Conservation (phyloP, 1,284 basidiomycete genomes). For the Fistulina hepatica region DNA sequence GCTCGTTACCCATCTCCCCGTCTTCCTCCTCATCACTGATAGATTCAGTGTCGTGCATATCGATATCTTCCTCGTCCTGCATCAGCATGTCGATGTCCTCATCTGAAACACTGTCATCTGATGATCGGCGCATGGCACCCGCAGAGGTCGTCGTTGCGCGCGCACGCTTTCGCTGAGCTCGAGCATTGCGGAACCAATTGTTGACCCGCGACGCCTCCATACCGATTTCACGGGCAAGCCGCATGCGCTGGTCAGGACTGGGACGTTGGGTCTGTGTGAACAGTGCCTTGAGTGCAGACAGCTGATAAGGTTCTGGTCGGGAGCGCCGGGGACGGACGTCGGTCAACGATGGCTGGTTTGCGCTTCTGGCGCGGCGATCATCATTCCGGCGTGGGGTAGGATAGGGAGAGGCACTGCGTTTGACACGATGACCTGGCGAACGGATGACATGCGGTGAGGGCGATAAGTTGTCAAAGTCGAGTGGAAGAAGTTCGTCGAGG, state of each 20-base stretch:
- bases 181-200: slow-evolving; percentile 80
- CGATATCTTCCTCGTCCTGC: too few relatives aligned
- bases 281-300: slow-evolving; percentile 59
- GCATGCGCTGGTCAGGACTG: slow-evolving; percentile 64
- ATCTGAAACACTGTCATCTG: too few relatives aligned
- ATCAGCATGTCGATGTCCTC: too few relatives aligned
- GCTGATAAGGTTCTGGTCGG: slow-evolving; percentile 67
- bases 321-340: too few relatives aligned
- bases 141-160: too few relatives aligned
- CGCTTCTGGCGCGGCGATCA: not conserved
- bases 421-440: not conserved
- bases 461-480: not conserved
- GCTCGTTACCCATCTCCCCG: too few relatives aligned
- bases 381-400: not conserved
- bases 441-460: not conserved
- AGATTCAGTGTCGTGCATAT: too few relatives aligned
- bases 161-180: too few relatives aligned
- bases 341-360: not conserved
- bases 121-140: too few relatives aligned
- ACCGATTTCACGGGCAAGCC: slow-evolving; percentile 60
- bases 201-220: slow-evolving; percentile 74
- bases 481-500: too few relatives aligned
- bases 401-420: not conserved
- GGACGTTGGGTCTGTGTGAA: slow-evolving; percentile 61
- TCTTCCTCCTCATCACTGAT: too few relatives aligned